Percentiles rank a stretch among this genome's conserved stretches.
These are phyloP conservation scores for Lachnellula arida DNA, from an alignment of 2,329 filamentous ascomycete genomes.

Conservation along the genomic window DNA sequence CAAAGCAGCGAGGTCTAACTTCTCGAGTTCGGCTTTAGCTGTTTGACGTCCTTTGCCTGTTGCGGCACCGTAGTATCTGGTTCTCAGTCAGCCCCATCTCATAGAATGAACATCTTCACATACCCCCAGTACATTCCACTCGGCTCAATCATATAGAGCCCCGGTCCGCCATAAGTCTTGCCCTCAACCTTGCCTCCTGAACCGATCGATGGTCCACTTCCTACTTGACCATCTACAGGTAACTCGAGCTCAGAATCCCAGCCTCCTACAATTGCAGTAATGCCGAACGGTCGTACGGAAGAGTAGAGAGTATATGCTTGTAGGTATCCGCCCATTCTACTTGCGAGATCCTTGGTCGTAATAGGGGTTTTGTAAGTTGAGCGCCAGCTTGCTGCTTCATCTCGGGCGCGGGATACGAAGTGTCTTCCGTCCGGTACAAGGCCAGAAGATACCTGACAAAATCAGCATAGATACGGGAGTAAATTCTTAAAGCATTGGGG, in stretches of 20 bases:
- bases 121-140: constrained; percentile 91
- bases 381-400: constrained; percentile 90
- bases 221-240: constrained; percentile 86
- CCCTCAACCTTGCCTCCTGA: constrained; percentile 77
- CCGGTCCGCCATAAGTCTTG: constrained; percentile 80
- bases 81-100: too few relatives aligned
- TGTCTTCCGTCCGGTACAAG: constrained; percentile 93
- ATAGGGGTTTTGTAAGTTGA: constrained; percentile 93
- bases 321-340: constrained; percentile 91
- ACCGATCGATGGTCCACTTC: constrained; percentile 70
- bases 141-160: constrained; percentile 98
- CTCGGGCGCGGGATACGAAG: constrained; percentile 89
- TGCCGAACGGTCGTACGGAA: constrained; percentile 92
- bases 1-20: constrained; percentile 79
- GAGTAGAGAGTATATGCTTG: constrained; percentile 98
- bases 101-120: too few relatives aligned
- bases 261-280: constrained; percentile 89
- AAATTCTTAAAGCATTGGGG: neutral
- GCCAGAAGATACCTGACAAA: constrained; percentile 81
- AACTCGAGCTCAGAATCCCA: constrained; percentile 86
- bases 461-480: constrained; percentile 7
- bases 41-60: constrained; percentile 96
- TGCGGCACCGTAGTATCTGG: constrained; percentile 83
- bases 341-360: constrained; percentile 78
- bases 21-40: constrained; percentile 97